Evolutionary conservation across 805 yeast species (phyloP), one percentile per base, ranked within the genome.

Genomic region (Nematodospora valgi): DNA sequence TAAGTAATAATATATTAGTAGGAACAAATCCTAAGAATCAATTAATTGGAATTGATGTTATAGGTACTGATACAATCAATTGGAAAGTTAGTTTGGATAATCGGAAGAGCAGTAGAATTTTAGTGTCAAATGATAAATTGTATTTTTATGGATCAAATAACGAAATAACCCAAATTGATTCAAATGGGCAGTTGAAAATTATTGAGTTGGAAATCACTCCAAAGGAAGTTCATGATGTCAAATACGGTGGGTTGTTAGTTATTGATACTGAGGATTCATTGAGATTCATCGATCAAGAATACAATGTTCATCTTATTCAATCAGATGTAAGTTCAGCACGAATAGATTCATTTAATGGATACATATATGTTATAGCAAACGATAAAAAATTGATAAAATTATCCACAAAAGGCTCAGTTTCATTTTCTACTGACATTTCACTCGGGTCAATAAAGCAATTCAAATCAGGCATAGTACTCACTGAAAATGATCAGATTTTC

Each of bases 391-490:
- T 38, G 14, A 13, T 34, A 4, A 34, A 35, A 27, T 9, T 38
- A n/a, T 15, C 32, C 12, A 16, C 15, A 3, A 24, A 23, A 12
- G 35, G 31, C 8, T 10, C 25, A 5, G 31, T 70, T n/a, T 32
- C 32, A 6, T 31, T 33, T 10, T 26, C 36, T 6, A 21, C 19
- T 25, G 30, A 25, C 15, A 6, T 32, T 10, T 3, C 23, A 10
- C 6, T 22, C 6, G 33, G 28, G 5, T 24, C 35, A 12, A 27
- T 46, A 17, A 29, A 33, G 17, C 35, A 39, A 11, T 39, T 46
- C 20, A 38, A 42, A 26, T 30, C 31, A 2, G 41, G 44, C 2
- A 30, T 44, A 9, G 26, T 44, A 5, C 15, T 42, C 5, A 41
- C 46, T 5, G 35, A 29, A 20, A 34, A 39, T 18, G 44, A 46